Percentiles rank a stretch among this genome's conserved stretches.
phyloP scores from a whole-genome alignment of 78 protist species.

The Pigoraptor vietnamica region DNA sequence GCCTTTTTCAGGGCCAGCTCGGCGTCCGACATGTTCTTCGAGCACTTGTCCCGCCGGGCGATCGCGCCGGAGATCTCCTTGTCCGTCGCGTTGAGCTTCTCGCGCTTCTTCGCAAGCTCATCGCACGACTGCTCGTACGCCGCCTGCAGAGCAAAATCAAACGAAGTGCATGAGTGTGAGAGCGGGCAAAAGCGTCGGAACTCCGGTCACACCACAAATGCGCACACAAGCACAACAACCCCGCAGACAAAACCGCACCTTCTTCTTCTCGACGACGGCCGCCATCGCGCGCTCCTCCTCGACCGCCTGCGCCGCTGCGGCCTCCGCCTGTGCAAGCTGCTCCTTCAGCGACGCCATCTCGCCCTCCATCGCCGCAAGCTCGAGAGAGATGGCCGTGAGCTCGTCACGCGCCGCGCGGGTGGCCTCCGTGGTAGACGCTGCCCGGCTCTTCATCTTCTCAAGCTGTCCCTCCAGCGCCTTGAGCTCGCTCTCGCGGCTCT shows the following conservation, averaged over 20 bases:
- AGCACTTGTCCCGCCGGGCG: background rate
- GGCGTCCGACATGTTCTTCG: background rate
- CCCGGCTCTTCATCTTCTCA: too few relatives aligned
- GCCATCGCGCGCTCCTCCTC: too few relatives aligned
- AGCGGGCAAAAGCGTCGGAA: too few relatives aligned
- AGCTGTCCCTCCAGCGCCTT: background rate
- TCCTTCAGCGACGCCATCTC: background rate
- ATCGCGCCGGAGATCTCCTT: background rate
- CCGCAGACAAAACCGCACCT: too few relatives aligned
- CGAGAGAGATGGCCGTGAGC: too few relatives aligned
- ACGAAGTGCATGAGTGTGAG: too few relatives aligned
- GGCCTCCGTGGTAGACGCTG: too few relatives aligned
- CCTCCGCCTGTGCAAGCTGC: background rate
- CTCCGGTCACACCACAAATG: too few relatives aligned
- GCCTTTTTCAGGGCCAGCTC: slow-evolving; percentile 22
- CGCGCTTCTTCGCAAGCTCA: slow-evolving; percentile 5
- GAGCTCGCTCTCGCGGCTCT: too few relatives aligned
- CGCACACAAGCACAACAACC: too few relatives aligned
- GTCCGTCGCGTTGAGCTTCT: background rate
- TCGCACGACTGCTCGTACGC: background rate
- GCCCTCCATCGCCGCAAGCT: background rate
- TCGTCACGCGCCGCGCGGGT: too few relatives aligned
- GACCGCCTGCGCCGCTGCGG: background rate
- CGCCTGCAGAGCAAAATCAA: background rate
- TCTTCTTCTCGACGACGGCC: too few relatives aligned